Evolutionary conservation across 148 eudicot genomes (phyloP).

Genomic region (Camellia japonica): DNA sequence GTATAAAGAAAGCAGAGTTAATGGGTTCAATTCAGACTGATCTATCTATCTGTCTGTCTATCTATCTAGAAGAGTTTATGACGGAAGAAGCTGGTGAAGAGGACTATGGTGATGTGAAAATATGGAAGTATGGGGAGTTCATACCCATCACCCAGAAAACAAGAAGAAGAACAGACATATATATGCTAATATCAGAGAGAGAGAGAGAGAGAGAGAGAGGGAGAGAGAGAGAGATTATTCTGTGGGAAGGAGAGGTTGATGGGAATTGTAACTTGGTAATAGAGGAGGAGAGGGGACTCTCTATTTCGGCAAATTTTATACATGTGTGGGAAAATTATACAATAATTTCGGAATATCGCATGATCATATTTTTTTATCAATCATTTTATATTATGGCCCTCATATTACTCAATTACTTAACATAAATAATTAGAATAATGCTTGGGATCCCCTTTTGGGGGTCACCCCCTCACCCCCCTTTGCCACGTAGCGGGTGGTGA

Average conservation of each 20-base stretch:
- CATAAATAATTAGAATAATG: no score
- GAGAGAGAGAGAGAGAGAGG: not conserved
- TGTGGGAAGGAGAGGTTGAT: constrained; percentile 30
- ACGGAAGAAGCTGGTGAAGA: constrained; percentile 26
- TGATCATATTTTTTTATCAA: no score
- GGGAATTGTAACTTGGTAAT: not conserved
- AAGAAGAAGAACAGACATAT: not conserved
- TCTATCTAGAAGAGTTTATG: constrained; percentile 10
- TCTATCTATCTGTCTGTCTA: not conserved
- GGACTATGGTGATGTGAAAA: constrained; percentile 24
- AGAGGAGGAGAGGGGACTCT: not conserved
- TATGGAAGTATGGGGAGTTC: constrained; percentile 18
- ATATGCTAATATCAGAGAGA: no score
- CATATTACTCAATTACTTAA: no score
- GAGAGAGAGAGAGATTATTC: constrained; percentile 20
- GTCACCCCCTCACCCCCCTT: no score
- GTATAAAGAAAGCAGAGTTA: not conserved
- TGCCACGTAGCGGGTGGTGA: no score
- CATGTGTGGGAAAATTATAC: no score
- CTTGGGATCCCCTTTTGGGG: no score
- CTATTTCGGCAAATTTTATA: no score
- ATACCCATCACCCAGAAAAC: constrained; percentile 33
- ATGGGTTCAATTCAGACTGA: not conserved
- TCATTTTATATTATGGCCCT: no score
- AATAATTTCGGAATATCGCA: no score